These are phyloP conservation scores for Cyphellophora attinorum DNA, from an alignment of 2,329 filamentous ascomycete species.

Conservation along the genomic window DNA sequence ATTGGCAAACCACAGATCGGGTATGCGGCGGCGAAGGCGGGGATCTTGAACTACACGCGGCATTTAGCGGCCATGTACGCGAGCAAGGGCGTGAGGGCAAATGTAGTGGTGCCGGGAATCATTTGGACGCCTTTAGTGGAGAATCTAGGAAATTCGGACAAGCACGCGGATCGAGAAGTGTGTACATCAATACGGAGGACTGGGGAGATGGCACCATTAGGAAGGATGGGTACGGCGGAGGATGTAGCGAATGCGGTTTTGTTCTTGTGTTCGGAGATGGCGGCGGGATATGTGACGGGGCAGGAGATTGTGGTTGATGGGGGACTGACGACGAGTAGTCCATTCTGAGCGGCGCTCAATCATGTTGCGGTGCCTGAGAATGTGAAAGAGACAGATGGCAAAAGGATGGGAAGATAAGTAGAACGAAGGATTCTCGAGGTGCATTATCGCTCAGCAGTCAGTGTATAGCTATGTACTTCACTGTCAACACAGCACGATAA, in stretches of 20 bases:
- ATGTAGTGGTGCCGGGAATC: conserved; percentile 47
- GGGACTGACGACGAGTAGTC: conserved; percentile 21
- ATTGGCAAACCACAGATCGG: conserved; percentile 43
- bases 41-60: conserved; percentile 42
- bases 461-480: too few species aligned
- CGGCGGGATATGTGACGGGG: conserved; percentile 25
- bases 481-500: too few species aligned
- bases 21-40: conserved; percentile 44
- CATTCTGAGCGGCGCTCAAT: too few species aligned
- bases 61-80: conserved; percentile 37
- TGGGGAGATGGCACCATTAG: conserved; percentile 30
- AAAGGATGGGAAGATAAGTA: too few species aligned
- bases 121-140: conserved; percentile 46
- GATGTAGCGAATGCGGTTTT: conserved; percentile 26
- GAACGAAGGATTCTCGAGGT: too few species aligned
- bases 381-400: too few species aligned
- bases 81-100: conserved; percentile 36
- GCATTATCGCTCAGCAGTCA: too few species aligned
- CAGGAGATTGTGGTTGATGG: conserved; percentile 28
- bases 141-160: conserved; percentile 34
- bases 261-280: conserved; percentile 22
- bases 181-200: conserved; percentile 41
- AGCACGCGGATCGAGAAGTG: conserved; percentile 35
- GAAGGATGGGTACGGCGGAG: conserved; percentile 23
- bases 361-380: too few species aligned